Conservation (phyloP, 345 rosid species). For the Sapria himalayana region DNA sequence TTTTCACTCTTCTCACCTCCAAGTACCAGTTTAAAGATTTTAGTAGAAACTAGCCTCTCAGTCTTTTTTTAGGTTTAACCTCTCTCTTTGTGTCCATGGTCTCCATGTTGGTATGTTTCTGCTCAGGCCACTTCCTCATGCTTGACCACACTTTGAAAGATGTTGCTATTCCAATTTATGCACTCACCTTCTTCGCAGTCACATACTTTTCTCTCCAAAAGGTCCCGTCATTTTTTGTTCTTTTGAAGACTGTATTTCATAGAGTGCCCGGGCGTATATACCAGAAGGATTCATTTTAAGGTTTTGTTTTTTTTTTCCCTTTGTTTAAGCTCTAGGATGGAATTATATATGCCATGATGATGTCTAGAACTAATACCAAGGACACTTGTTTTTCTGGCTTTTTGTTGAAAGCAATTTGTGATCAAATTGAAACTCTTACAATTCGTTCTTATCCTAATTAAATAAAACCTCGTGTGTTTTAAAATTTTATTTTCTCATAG, state of each 20-base stretch:
- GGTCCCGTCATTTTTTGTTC: conserved; percentile 11
- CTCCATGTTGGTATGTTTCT: conserved; percentile 11
- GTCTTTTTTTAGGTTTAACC: conserved; percentile 10
- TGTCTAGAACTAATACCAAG: no score
- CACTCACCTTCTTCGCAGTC: conserved; percentile 12
- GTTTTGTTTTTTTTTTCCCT: no score
- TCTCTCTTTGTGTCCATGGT: conserved; percentile 11
- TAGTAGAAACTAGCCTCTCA: conserved; percentile 5
- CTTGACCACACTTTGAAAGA: conserved; percentile 3
- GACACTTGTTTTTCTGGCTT: no score
- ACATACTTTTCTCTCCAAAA: conserved; percentile 10
- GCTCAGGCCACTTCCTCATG: conserved; percentile 14
- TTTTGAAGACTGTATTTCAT: conserved; percentile 16
- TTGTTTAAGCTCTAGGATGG: no score
- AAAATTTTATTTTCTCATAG: no score
- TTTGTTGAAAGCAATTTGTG: no score
- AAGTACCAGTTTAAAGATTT: conserved; percentile 11
- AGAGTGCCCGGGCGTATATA: conserved; percentile 28
- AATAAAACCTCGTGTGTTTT: no score
- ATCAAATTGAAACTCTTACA: no score
- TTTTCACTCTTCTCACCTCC: conserved; percentile 12
- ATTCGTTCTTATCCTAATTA: no score
- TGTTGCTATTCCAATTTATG: conserved; percentile 7
- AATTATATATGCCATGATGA: no score
- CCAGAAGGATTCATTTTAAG: no score